Percentiles rank a stretch among this genome's conserved stretches.
These are phyloP conservation scores for Cornus kousa DNA, from an alignment of 148 eudicot genomes.

Conservation along the genomic window DNA sequence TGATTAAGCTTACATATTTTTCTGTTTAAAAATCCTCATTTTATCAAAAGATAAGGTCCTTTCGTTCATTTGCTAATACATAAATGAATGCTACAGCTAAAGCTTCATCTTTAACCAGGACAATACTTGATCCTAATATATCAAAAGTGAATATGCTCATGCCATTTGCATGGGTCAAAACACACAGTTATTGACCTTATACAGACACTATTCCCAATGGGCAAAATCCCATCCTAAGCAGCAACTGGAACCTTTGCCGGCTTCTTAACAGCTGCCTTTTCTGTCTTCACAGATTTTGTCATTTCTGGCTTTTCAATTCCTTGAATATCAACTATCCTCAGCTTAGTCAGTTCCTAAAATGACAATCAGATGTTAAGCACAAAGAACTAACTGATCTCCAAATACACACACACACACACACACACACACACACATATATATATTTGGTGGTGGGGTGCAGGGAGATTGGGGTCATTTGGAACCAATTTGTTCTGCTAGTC, in stretches of 20 bases:
- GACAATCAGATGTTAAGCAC: slow-evolving; percentile 8
- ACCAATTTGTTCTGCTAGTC: neutral
- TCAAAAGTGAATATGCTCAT: too few relatives aligned
- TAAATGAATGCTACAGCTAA: neutral
- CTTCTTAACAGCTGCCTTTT: slow-evolving; percentile 37
- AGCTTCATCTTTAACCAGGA: neutral
- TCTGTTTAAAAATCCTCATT: too few relatives aligned
- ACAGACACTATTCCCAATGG: neutral
- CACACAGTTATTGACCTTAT: neutral
- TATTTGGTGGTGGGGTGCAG: neutral
- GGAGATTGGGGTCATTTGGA: neutral
- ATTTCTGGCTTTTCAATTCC: slow-evolving; percentile 77
- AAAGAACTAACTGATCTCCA: slow-evolving; percentile 1
- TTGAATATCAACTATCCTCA: slow-evolving; percentile 82
- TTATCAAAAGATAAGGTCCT: too few relatives aligned
- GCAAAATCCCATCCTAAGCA: slow-evolving; percentile 27
- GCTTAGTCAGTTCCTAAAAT: slow-evolving; percentile 76
- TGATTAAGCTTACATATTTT: too few relatives aligned
- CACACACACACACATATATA: too few relatives aligned
- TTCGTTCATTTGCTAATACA: neutral
- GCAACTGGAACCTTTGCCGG: slow-evolving; percentile 45
- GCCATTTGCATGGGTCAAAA: neutral
- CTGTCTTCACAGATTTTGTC: slow-evolving; percentile 30
- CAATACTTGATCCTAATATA: too few relatives aligned
- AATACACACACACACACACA: too few relatives aligned